Evolutionary conservation across 805 yeast species (phyloP).

Genomic region (Barnettozyma populi): DNA sequence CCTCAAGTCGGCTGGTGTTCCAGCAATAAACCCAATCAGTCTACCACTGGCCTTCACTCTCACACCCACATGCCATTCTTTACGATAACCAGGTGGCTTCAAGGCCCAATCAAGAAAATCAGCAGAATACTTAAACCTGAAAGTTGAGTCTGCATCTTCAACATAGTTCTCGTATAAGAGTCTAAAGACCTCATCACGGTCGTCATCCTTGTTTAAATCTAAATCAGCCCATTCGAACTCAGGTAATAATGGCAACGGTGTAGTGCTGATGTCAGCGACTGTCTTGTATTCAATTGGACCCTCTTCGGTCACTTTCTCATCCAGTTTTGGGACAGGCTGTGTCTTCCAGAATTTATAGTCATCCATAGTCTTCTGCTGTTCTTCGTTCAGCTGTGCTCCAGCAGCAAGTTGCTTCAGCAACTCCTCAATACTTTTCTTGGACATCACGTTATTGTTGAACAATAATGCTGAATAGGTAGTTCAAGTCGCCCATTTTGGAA

Average conservation of each 20-base stretch:
- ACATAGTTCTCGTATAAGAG: constrained; percentile 86
- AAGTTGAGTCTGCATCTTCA: constrained; percentile 88
- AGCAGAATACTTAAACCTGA: constrained; percentile 83
- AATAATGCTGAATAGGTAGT: neutral
- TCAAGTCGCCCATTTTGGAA: too few species aligned
- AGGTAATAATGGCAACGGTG: constrained; percentile 57
- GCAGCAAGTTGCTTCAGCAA: constrained; percentile 38
- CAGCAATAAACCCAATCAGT: constrained; percentile 88
- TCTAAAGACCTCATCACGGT: constrained; percentile 72
- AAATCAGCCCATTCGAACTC: constrained; percentile 90
- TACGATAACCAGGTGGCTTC: constrained; percentile 86
- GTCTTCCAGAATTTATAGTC: constrained; percentile 97
- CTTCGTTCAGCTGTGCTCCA: constrained; percentile 40
- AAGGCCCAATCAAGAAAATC: constrained; percentile 90
- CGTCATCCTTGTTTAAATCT: constrained; percentile 50
- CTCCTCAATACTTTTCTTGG: constrained; percentile 45
- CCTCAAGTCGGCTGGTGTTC: constrained; percentile 69
- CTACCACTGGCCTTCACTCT: constrained; percentile 72
- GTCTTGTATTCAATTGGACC: constrained; percentile 81
- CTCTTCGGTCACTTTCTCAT: constrained; percentile 58
- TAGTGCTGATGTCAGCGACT: constrained; percentile 63
- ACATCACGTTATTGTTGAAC: neutral
- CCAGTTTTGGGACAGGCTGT: constrained; percentile 84
- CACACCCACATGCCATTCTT: constrained; percentile 92
- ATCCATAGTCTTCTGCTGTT: constrained; percentile 67